Conservation (phyloP, 306 rosid genomes). For the Ochetophila trinervis region DNA sequence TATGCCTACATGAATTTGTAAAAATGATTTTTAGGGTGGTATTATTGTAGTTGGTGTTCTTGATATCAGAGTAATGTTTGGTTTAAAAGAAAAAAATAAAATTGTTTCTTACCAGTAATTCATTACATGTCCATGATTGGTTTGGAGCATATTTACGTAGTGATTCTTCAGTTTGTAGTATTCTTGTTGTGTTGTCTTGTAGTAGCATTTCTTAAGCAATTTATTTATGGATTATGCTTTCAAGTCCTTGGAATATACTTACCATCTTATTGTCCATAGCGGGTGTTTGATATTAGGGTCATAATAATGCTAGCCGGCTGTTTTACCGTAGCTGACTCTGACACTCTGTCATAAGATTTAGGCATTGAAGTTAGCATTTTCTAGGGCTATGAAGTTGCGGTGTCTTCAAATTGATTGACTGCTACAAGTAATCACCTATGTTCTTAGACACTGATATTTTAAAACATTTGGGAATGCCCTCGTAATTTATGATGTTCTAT, state of each 20-base stretch:
- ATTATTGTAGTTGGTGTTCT: not conserved
- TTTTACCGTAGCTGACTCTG: not conserved
- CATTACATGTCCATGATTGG: conserved; percentile 2
- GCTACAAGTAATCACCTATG: not conserved
- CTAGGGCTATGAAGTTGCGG: not conserved
- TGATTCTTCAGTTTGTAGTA: not conserved
- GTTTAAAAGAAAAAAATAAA: not conserved
- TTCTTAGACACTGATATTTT: not conserved
- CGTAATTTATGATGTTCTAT: not conserved
- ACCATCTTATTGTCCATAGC: not conserved
- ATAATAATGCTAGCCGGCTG: conserved; percentile 7
- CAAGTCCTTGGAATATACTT: conserved; percentile 3
- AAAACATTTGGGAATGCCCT: not conserved
- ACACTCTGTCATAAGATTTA: not conserved
- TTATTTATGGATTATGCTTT: not conserved
- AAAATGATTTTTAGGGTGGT: not conserved
- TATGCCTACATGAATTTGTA: not conserved
- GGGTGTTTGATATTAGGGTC: conserved; percentile 12
- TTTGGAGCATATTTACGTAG: not conserved
- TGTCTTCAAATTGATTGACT: conserved; percentile 9
- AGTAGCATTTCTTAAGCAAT: conserved; percentile 14
- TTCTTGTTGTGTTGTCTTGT: conserved; percentile 14
- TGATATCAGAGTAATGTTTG: not conserved
- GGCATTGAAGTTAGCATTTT: not conserved
- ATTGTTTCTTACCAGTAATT: no score